Percentiles rank a stretch among this genome's conserved stretches.
Conservation (phyloP, 2,329 filamentous ascomycete species). For the Raffaelea albimanens region DNA sequence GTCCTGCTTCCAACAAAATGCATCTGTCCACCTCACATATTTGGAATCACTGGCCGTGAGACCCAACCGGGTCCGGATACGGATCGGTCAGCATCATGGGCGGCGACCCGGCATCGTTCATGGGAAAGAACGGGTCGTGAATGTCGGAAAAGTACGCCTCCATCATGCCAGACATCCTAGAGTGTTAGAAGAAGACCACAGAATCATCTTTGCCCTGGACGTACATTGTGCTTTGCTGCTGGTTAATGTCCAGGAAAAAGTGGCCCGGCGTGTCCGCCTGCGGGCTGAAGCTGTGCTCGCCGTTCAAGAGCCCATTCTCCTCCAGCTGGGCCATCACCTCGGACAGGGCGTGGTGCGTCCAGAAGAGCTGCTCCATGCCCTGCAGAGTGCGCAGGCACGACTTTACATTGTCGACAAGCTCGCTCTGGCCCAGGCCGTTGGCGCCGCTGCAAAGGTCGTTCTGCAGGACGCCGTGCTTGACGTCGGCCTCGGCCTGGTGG, state of each 20-base stretch:
- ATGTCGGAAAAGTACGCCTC: conserved; percentile 14
- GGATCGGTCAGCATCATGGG: conserved; percentile 8
- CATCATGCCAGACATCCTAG: conserved; percentile 12
- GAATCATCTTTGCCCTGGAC: too few species aligned
- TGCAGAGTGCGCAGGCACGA: conserved; percentile 14
- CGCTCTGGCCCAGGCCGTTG: too few species aligned
- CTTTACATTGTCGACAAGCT: conserved; percentile 8
- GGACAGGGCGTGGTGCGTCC: conserved; percentile 15
- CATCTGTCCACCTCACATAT: background rate
- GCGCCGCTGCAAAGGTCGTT: too few species aligned
- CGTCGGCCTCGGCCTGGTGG: too few species aligned
- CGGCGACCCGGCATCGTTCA: conserved; percentile 3
- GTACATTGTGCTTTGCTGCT: conserved; percentile 4
- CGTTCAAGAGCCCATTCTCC: conserved; percentile 14
- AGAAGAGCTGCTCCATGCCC: conserved; percentile 19
- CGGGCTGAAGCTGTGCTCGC: conserved; percentile 13
- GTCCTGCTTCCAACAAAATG: background rate
- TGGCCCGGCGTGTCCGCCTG: conserved; percentile 9
- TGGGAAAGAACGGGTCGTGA: conserved; percentile 11
- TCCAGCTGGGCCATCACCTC: conserved; percentile 18
- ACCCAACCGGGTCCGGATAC: conserved; percentile 5
- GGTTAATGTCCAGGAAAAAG: conserved; percentile 13
- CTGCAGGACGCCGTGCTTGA: too few species aligned
- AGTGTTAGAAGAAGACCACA: too few species aligned
- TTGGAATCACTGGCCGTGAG: too few species aligned